These are phyloP conservation scores for Ambrosiella cleistominuta DNA, from an alignment of 2,329 filamentous ascomycete genomes.

Conservation along the genomic window DNA sequence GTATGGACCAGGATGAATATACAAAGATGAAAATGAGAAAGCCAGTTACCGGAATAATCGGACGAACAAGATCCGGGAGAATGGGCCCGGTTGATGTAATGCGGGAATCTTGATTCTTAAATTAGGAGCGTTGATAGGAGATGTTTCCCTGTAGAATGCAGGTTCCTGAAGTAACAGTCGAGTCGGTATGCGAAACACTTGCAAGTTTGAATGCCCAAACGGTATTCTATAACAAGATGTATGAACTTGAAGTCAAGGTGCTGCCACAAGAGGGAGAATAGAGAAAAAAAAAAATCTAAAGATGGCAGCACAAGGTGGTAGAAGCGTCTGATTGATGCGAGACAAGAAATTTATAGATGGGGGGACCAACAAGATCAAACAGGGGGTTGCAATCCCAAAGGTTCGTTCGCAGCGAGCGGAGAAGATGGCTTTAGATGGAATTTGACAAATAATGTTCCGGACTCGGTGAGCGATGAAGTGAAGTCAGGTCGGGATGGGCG, in stretches of 20 bases:
- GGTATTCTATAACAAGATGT: background rate
- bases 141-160: background rate
- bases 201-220: conserved; percentile 1
- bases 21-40: background rate
- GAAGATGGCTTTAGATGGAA: too few relatives aligned
- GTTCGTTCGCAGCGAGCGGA: too few relatives aligned
- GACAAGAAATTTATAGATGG: background rate
- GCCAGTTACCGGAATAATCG: background rate
- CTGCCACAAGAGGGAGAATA: background rate
- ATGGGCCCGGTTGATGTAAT: background rate
- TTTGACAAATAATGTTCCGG: too few relatives aligned
- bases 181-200: conserved; percentile 4
- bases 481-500: background rate
- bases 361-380: too few relatives aligned
- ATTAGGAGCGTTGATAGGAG: background rate
- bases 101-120: background rate
- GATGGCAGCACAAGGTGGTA: background rate
- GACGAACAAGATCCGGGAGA: background rate
- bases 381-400: too few relatives aligned
- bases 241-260: background rate
- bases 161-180: conserved; percentile 1
- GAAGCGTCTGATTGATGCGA: background rate
- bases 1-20: background rate
- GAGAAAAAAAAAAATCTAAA: background rate
- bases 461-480: too few relatives aligned